Evolutionary conservation across 192 early-diverging fungal species (phyloP).

Genomic region (Coemansia asiatica): DNA sequence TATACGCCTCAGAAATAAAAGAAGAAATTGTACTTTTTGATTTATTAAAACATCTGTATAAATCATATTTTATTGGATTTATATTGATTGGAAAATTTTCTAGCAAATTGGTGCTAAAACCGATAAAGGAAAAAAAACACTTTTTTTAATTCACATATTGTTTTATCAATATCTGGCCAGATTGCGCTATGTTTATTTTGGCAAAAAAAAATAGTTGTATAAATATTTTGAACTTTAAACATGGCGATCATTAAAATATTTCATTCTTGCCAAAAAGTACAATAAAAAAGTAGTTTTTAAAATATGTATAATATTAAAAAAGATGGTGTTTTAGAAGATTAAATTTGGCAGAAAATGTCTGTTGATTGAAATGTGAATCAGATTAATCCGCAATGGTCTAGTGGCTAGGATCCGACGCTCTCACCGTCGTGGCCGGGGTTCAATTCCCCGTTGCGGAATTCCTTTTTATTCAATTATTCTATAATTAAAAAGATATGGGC

Average conservation of each 20-base stretch:
- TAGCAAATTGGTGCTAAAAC: not conserved
- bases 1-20: too few relatives aligned
- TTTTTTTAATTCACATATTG: not conserved
- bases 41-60: too few relatives aligned
- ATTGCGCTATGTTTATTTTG: not conserved
- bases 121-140: not conserved
- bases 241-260: too few relatives aligned
- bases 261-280: not conserved
- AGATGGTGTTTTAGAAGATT: too few relatives aligned
- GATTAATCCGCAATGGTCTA: conserved; percentile 15
- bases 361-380: not conserved
- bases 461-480: not conserved
- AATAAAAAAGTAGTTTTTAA: too few relatives aligned
- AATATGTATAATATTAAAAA: too few relatives aligned
- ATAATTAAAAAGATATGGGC: conserved; percentile 1
- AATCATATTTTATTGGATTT: too few relatives aligned
- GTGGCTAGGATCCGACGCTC: conserved; percentile 22
- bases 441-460: conserved; percentile 19
- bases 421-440: conserved; percentile 22
- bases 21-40: too few relatives aligned
- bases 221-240: not conserved
- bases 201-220: not conserved
- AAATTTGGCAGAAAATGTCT: not conserved
- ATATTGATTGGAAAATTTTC: too few relatives aligned
- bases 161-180: not conserved